A percentile compares a stretch with the other conserved stretches of the same genome.
Conservation (phyloP, 495 filamentous ascomycete species). For the Aspergillus kassunensis region DNA sequence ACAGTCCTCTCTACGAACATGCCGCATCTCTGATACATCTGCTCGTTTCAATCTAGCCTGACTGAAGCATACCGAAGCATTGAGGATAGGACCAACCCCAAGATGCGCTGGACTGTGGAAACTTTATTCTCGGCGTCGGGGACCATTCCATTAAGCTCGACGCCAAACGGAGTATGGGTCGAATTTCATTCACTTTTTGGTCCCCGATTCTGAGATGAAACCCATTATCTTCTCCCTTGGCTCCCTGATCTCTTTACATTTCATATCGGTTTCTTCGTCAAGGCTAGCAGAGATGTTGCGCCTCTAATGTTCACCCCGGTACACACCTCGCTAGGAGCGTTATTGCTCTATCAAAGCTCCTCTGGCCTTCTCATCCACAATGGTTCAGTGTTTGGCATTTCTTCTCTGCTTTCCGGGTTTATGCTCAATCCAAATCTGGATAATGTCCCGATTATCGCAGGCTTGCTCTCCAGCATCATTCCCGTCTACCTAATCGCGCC, state of each 20-base stretch:
- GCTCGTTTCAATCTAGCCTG: not conserved
- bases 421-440: conserved; percentile 34
- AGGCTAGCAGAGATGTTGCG: not conserved
- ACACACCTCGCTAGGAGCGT: conserved; percentile 51
- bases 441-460: conserved; percentile 47
- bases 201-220: conserved; percentile 9
- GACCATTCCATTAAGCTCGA: conserved; percentile 17
- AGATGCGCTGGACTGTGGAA: not conserved
- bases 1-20: not conserved
- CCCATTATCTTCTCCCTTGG: not conserved
- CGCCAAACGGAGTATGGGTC: conserved; percentile 11
- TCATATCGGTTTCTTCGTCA: not conserved
- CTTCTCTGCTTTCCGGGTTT: conserved; percentile 42
- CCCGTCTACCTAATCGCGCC: conserved; percentile 40
- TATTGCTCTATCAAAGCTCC: conserved; percentile 52
- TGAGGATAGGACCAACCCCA: not conserved
- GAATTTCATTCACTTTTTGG: not conserved
- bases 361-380: conserved; percentile 52
- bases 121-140: conserved; percentile 10
- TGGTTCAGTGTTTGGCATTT: conserved; percentile 53
- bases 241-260: not conserved
- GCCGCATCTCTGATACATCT: not conserved
- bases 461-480: conserved; percentile 41
- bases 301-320: conserved; percentile 55
- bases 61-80: not conserved